Evolutionary conservation across 805 yeast species (phyloP).

Genomic region (Pichia ethanolica): DNA sequence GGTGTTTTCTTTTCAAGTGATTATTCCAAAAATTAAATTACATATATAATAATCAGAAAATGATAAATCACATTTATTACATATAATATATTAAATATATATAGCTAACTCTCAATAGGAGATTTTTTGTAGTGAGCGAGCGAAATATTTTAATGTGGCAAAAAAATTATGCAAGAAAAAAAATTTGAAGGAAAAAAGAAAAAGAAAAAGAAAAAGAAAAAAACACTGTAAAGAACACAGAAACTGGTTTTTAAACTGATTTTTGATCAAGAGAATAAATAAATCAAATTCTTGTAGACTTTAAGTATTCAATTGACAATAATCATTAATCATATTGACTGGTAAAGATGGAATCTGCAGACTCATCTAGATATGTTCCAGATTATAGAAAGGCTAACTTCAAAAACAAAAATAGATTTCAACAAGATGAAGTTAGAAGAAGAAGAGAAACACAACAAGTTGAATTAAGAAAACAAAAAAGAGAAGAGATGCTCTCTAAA

Average conservation of each 20-base stretch:
- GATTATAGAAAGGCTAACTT: conserved; percentile 95
- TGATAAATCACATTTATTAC: not conserved
- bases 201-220: too few species aligned
- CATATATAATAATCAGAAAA: too few species aligned
- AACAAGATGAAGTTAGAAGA: conserved; percentile 93
- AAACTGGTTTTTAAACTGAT: not conserved
- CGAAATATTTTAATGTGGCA: not conserved
- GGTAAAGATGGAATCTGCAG: conserved; percentile 53
- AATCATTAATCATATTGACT: too few species aligned
- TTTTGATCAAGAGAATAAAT: not conserved
- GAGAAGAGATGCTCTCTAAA: conserved; percentile 91
- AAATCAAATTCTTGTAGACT: too few species aligned
- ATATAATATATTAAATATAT: not conserved
- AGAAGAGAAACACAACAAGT: conserved; percentile 97
- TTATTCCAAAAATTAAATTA: too few species aligned
- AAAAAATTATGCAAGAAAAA: not conserved
- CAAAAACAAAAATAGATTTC: conserved; percentile 90
- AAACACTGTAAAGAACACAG: not conserved
- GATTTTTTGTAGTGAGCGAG: not conserved
- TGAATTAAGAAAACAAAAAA: conserved; percentile 89
- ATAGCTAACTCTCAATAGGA: not conserved
- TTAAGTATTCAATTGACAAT: too few species aligned
- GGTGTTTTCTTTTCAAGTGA: too few species aligned
- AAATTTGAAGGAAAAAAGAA: too few species aligned
- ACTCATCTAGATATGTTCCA: conserved; percentile 83